phyloP scores from a whole-genome alignment of 108 stramenopile species.

The Cylindrotheca closterium region DNA sequence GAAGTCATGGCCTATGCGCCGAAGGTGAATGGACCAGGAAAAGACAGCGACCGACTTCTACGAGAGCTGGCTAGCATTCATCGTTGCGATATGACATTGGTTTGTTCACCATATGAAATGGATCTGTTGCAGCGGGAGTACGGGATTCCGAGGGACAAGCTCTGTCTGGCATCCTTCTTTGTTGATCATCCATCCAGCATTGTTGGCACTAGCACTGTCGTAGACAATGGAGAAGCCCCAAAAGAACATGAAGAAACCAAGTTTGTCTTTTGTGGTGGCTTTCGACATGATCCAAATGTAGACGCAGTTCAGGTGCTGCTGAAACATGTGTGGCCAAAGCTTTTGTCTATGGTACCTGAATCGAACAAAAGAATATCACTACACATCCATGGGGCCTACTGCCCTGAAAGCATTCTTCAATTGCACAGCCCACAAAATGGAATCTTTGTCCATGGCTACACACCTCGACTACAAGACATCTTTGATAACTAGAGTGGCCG shows the following conservation, averaged over 20 bases:
- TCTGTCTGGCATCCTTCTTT: conserved; percentile 62
- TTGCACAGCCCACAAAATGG: conserved; percentile 39
- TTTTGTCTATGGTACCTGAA: conserved; percentile 43
- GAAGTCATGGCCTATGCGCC: conserved; percentile 1
- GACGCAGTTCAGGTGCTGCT: conserved; percentile 61
- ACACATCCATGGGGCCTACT: conserved; percentile 70
- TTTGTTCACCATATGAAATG: conserved; percentile 59
- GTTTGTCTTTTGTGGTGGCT: conserved; percentile 60
- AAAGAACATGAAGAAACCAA: background rate
- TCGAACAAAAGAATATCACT: too few relatives aligned
- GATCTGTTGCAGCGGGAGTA: conserved; percentile 31
- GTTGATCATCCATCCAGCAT: conserved; percentile 11
- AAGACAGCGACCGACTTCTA: conserved; percentile 29
- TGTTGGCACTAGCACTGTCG: background rate
- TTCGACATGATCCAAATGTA: conserved; percentile 72
- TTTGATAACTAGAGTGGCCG: conserved; percentile 22
- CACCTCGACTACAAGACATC: conserved; percentile 32
- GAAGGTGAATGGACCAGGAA: conserved; percentile 3
- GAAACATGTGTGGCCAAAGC: conserved; percentile 60
- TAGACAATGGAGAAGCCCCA: background rate
- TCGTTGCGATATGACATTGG: conserved; percentile 66
- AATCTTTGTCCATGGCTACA: conserved; percentile 60
- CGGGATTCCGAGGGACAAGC: conserved; percentile 35
- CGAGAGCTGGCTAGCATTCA: conserved; percentile 69
- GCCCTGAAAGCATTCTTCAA: conserved; percentile 26